phyloP scores from a whole-genome alignment of 805 yeast genomes.

The Hanseniaspora thailandica region DNA sequence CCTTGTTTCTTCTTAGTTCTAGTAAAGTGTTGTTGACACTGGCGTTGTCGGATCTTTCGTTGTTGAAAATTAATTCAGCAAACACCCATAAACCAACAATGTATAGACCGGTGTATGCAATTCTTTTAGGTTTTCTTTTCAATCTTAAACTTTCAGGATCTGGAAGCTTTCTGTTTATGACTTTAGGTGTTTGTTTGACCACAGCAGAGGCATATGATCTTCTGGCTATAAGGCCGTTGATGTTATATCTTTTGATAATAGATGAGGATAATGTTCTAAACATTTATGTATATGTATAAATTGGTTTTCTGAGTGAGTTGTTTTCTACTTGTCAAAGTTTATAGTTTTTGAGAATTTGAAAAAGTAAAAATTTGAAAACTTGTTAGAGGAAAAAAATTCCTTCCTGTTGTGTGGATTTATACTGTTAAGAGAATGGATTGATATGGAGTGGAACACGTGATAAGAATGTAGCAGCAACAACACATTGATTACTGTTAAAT shows the following conservation, averaged over 20 bases:
- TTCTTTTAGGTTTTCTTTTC: constrained; percentile 32
- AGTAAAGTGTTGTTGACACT: constrained; percentile 77
- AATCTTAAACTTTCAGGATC: constrained; percentile 39
- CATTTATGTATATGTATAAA: neutral
- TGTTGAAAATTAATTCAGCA: constrained; percentile 66
- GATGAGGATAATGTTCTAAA: neutral
- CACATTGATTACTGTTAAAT: no score
- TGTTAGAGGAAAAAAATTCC: no score
- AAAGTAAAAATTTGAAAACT: no score
- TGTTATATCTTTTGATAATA: neutral
- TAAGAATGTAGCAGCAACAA: no score
- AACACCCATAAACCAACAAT: constrained; percentile 42
- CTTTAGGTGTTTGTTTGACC: constrained; percentile 34
- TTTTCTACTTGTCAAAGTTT: no score
- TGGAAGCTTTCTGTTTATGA: constrained; percentile 71
- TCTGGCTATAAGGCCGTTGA: neutral
- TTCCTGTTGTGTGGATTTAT: no score
- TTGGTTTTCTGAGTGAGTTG: no score
- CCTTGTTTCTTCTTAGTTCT: constrained; percentile 63
- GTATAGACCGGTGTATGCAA: constrained; percentile 43
- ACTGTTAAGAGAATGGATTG: no score
- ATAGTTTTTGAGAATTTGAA: no score
- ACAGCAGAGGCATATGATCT: neutral
- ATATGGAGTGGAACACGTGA: no score
- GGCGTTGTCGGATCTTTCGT: constrained; percentile 85